Base-by-base conservation (phyloP, 2,329 filamentous ascomycete species). In the Waltergamsia citrina region DNA sequence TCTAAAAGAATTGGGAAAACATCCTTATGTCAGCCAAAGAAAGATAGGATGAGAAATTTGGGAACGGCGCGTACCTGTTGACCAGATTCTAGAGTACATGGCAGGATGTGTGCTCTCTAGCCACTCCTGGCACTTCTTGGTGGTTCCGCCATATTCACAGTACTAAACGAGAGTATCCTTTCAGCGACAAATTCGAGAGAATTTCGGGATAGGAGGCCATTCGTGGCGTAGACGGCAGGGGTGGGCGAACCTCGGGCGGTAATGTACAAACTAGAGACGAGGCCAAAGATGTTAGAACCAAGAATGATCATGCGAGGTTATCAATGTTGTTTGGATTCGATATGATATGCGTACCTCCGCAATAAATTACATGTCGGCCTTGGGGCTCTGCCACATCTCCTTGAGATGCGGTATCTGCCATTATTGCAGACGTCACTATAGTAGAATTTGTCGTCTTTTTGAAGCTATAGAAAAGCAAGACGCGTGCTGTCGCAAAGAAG, bases 71-170 rank as follows among this genome's bases (percentile, higher is more conserved):
- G 42, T 65, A 90, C 87, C 86, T 60, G 83, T 72, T 32, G 87
- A 94, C 72, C 94, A 95, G 59, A 98, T 73, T 49, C 68, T 67
- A 41, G 74, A 60, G 60, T 94, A 93, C 56, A 95, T 65, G 30
- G 72, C 68, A 4, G 78, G 74, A 48, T 94, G 72, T 44, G 78
- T 71, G 43, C 79, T 74, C 51, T 85, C 67, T 15, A 98, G 78
- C 92, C 92, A 98, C 58, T 96, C 88, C 60, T 90, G 83, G 65
- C 92, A 98, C 65, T 95, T 98, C 63, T 87, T 94, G 17, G 83
- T 81, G 25, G 88, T 96, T 44, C 88, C 90, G 53, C 92, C 92
- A 61, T 95, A 96, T 65, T 98, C 92, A 69, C 92, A 98, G 66
- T 95, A 98, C 92, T 96, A 63, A 46, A 60, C 51, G 40, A 40